Evolutionary conservation across 2,329 filamentous ascomycete genomes (phyloP).

Genomic region (Gremmenia infestans): DNA sequence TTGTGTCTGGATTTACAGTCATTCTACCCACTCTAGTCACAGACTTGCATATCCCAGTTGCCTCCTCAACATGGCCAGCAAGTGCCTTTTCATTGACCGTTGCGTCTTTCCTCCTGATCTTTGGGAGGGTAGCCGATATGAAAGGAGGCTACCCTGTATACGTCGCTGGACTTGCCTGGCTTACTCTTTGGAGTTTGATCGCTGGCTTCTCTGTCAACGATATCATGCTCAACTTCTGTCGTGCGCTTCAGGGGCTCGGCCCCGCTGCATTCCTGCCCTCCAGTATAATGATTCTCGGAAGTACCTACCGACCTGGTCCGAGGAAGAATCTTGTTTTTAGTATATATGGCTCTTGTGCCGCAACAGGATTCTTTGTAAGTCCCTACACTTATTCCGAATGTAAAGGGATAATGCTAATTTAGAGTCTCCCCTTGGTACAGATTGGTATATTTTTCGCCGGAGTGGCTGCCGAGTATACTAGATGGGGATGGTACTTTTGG

Average conservation of each 20-base stretch:
- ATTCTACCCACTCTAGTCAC: conserved; percentile 61
- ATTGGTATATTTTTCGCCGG: conserved; percentile 61
- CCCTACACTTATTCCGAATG: background rate
- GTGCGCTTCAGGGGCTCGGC: conserved; percentile 70
- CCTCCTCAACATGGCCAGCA: conserved; percentile 57
- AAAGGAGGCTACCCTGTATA: conserved; percentile 59
- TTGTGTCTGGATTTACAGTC: conserved; percentile 69
- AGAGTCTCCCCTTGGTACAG: no score
- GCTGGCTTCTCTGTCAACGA: conserved; percentile 64
- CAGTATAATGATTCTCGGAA: conserved; percentile 61
- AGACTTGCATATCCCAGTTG: conserved; percentile 59
- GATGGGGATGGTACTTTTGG: conserved; percentile 66
- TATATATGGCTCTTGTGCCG: conserved; percentile 52
- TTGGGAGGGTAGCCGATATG: conserved; percentile 57
- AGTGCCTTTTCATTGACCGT: conserved; percentile 55
- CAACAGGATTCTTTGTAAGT: conserved; percentile 46
- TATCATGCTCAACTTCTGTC: conserved; percentile 67
- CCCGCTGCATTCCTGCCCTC: conserved; percentile 67
- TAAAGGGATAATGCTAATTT: background rate
- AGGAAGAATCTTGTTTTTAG: conserved; percentile 61
- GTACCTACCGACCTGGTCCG: conserved; percentile 60
- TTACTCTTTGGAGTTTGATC: conserved; percentile 63
- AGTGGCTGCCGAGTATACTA: conserved; percentile 51
- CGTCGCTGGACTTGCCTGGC: conserved; percentile 56
- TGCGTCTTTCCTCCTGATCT: conserved; percentile 55